Evolutionary conservation across 768 basidiomycete species (phyloP).

Genomic region (Sarcomyxa edulis): DNA sequence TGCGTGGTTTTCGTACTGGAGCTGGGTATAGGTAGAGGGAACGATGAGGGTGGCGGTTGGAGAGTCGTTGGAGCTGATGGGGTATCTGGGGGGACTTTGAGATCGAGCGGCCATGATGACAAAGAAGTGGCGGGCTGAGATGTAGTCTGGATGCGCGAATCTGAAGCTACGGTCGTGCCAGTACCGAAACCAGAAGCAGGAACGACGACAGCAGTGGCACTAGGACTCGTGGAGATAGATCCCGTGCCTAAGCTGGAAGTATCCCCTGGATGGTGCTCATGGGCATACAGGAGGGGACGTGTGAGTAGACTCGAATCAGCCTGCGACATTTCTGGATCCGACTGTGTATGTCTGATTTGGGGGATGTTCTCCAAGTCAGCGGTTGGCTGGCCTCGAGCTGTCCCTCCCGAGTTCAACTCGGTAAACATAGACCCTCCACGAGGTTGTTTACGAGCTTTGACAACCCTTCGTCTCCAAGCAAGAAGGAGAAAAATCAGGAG

Average conservation of each 20-base stretch:
- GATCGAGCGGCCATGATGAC: background rate
- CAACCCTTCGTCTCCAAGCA: constrained; percentile 6
- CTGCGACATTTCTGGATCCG: background rate
- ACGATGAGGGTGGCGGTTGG: background rate
- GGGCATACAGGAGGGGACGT: too few relatives aligned
- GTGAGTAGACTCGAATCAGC: constrained; percentile 1
- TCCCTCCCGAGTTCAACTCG: background rate
- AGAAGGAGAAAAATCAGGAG: constrained; percentile 2
- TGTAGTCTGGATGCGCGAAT: constrained; percentile 4
- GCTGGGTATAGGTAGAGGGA: background rate
- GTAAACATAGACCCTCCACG: constrained; percentile 1
- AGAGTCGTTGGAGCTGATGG: background rate
- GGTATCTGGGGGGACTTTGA: background rate
- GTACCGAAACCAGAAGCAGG: too few relatives aligned
- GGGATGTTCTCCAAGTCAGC: background rate
- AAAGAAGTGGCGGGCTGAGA: background rate
- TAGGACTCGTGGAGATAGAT: too few relatives aligned
- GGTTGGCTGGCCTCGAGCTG: background rate
- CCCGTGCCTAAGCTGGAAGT: too few relatives aligned
- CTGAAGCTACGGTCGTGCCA: too few relatives aligned
- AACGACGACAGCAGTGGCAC: too few relatives aligned
- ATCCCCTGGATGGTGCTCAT: too few relatives aligned
- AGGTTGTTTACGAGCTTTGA: background rate
- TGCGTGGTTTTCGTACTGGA: background rate
- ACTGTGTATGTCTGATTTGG: background rate